Percentiles rank a stretch among this genome's conserved stretches.
Conservation (phyloP, 495 filamentous ascomycete species). For the Xylaria venustula region DNA sequence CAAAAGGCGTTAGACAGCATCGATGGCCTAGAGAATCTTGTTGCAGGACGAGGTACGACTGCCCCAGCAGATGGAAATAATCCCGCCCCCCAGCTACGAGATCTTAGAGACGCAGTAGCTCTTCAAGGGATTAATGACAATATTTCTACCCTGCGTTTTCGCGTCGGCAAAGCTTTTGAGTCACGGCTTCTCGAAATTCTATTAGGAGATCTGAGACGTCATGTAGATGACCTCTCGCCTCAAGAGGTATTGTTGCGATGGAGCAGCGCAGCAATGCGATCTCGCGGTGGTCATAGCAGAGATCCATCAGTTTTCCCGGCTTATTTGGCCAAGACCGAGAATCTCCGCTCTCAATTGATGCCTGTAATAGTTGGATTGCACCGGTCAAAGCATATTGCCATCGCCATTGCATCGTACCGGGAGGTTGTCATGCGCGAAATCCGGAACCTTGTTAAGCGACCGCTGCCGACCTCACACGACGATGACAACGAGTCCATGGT, state of each 20-base stretch:
- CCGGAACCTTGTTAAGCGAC: conserved; percentile 77
- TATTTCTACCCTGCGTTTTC: conserved; percentile 67
- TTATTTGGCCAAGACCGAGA: conserved; percentile 68
- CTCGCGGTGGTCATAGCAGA: conserved; percentile 63
- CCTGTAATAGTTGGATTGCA: conserved; percentile 73
- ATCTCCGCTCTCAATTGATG: conserved; percentile 64
- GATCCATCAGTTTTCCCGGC: conserved; percentile 66
- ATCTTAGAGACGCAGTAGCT: conserved; percentile 76
- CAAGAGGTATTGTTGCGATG: conserved; percentile 77
- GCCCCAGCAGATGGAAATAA: conserved; percentile 30
- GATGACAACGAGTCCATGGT: conserved; percentile 90
- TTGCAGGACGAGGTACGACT: conserved; percentile 53
- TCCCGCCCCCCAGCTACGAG: conserved; percentile 45
- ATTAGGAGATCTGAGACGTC: conserved; percentile 74
- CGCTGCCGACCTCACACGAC: conserved; percentile 86
- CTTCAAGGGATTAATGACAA: conserved; percentile 78
- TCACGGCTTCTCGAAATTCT: conserved; percentile 74
- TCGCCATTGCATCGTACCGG: conserved; percentile 80
- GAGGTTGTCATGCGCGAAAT: conserved; percentile 87
- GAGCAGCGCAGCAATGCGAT: conserved; percentile 52
- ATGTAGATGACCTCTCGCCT: conserved; percentile 72
- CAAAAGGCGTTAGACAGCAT: conserved; percentile 76
- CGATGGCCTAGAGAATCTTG: conserved; percentile 71
- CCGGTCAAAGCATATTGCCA: conserved; percentile 70
- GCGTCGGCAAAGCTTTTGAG: conserved; percentile 87